These are phyloP conservation scores for Podospora pseudoanserina DNA, from an alignment of 495 filamentous ascomycete species.

Conservation along the genomic window DNA sequence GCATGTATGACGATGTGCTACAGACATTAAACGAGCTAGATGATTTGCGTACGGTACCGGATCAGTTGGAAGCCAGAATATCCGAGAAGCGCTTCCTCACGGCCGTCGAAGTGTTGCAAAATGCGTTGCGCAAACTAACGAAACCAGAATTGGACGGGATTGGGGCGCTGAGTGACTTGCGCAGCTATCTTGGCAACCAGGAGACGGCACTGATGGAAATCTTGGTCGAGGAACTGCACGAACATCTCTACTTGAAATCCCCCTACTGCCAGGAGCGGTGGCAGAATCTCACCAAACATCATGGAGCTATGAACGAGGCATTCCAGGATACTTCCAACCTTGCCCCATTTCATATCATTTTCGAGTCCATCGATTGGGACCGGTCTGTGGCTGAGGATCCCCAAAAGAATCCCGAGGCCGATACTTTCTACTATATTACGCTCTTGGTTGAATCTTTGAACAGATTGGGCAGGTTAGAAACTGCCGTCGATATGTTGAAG, in stretches of 20 bases:
- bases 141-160: constrained; percentile 89
- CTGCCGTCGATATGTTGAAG: constrained; percentile 83
- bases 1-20: constrained; percentile 87
- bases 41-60: constrained; percentile 83
- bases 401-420: constrained; percentile 87
- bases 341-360: constrained; percentile 66
- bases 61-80: constrained; percentile 86
- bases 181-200: constrained; percentile 87
- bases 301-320: constrained; percentile 40
- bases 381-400: constrained; percentile 74
- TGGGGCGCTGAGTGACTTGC: constrained; percentile 79
- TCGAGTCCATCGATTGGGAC: constrained; percentile 70
- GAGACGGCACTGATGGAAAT: constrained; percentile 90
- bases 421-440: constrained; percentile 89
- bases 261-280: constrained; percentile 94
- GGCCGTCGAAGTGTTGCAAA: constrained; percentile 87
- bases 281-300: constrained; percentile 64
- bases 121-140: constrained; percentile 74
- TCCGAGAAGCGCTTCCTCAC: constrained; percentile 94
- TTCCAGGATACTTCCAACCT: constrained; percentile 46
- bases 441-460: constrained; percentile 85
- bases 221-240: constrained; percentile 91
- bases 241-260: constrained; percentile 94
- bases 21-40: constrained; percentile 81
- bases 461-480: constrained; percentile 77